These are phyloP conservation scores for Suillus ampliporus DNA, from an alignment of 768 basidiomycete genomes.

Conservation along the genomic window DNA sequence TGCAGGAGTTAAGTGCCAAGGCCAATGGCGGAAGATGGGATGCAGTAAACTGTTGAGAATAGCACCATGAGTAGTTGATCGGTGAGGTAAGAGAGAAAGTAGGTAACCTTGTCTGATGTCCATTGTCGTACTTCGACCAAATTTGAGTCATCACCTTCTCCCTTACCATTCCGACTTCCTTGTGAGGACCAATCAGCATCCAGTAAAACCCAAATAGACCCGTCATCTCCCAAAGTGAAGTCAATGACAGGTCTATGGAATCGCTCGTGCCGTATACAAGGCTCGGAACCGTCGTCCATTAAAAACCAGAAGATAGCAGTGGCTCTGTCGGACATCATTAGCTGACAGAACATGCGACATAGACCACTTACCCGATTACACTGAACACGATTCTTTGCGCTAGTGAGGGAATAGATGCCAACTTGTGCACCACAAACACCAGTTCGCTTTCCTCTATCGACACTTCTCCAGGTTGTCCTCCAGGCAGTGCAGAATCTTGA, in stretches of 20 bases:
- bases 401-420: constrained; percentile 51
- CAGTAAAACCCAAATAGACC: constrained; percentile 51
- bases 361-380: constrained; percentile 67
- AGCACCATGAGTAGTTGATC: background rate
- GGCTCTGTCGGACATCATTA: constrained; percentile 47
- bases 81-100: background rate
- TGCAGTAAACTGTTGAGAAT: constrained; percentile 24
- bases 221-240: constrained; percentile 49
- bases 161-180: constrained; percentile 18
- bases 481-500: constrained; percentile 14
- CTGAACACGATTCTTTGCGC: constrained; percentile 61
- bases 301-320: constrained; percentile 67
- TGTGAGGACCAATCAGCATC: constrained; percentile 48
- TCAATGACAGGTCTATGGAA: constrained; percentile 65
- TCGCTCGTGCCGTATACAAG: constrained; percentile 47
- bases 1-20: constrained; percentile 53
- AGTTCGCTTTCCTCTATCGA: constrained; percentile 31
- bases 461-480: background rate
- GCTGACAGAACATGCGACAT: background rate
- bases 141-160: constrained; percentile 21
- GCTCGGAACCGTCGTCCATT: constrained; percentile 25
- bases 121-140: constrained; percentile 40
- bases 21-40: constrained; percentile 34
- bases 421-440: constrained; percentile 63
- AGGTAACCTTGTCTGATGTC: constrained; percentile 47